Evolutionary conservation across 2,329 filamentous ascomycete genomes (phyloP).

Genomic region (Cytospora paraplurivora): DNA sequence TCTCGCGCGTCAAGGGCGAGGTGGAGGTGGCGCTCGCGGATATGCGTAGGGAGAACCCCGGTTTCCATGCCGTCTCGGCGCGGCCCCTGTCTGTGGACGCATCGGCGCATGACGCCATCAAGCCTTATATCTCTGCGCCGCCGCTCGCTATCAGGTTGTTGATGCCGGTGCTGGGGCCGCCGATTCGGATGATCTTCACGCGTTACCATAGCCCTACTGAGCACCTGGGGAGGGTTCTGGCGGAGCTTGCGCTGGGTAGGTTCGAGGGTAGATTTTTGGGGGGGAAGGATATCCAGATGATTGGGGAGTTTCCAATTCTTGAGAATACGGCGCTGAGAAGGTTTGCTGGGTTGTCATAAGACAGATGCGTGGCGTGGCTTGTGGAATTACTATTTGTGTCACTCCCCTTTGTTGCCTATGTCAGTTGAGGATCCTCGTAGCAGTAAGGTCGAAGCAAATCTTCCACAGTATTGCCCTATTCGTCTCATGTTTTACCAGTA

Average conservation of each 20-base stretch:
- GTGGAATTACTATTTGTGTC: too few species aligned
- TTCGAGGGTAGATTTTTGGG: constrained; percentile 34
- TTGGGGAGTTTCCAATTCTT: constrained; percentile 41
- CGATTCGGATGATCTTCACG: constrained; percentile 31
- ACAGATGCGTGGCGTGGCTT: not conserved
- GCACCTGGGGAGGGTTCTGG: constrained; percentile 46
- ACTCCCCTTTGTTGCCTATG: too few species aligned
- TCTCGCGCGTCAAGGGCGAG: constrained; percentile 66
- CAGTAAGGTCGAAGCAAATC: too few species aligned
- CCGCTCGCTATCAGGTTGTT: constrained; percentile 27
- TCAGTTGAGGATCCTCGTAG: too few species aligned
- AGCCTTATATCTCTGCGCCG: constrained; percentile 44
- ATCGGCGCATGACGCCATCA: constrained; percentile 43
- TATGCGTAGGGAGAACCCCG: constrained; percentile 46
- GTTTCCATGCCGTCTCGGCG: constrained; percentile 57
- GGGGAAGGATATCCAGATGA: constrained; percentile 36
- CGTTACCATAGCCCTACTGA: constrained; percentile 45
- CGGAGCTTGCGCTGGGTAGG: constrained; percentile 48
- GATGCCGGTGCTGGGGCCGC: constrained; percentile 32
- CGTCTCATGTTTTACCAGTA: too few species aligned
- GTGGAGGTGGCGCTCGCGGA: constrained; percentile 61
- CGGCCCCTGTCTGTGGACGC: constrained; percentile 63
- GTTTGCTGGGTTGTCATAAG: constrained; percentile 24
- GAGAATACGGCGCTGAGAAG: constrained; percentile 40
- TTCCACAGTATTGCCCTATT: too few species aligned